Base-by-base conservation (phyloP, 371 early-diverging fungal genomes). In the Lichtheimia ornata region DNA sequence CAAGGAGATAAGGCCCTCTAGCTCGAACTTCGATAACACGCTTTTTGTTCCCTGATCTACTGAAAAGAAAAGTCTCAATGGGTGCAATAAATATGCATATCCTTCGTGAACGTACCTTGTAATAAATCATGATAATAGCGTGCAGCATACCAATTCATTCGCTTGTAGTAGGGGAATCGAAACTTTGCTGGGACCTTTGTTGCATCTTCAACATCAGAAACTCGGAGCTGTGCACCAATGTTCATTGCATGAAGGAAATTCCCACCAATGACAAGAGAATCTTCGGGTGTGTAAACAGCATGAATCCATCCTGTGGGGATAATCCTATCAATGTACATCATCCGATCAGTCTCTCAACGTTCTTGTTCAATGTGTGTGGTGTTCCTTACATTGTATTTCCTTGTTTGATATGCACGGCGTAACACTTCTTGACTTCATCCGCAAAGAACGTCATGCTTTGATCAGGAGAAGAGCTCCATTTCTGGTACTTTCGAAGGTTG, bases 291-390 rank as follows among this genome's bases (percentile, higher is more conserved):
- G 62, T 86, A 91, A 3, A 96, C 96, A 0, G 95, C 91, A 74
- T 97, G 96, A 57, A 97, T 96, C 97, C 97, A 97, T 18, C 96
- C 97, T 15, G 92, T 84, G 6, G 97, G 97, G 56, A 97, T 95
- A 40, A 95, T 84, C 82, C 94, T 89, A 51, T 51, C 53, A 56
- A 7, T 12, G 53, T 22, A 22, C 2, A 52, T 35, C 2, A n/a
- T n/a, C 28, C 14, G 20, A 13, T n/a, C 49, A 60, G 49, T n/a
- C 5, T 0, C 35, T 14, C 20, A 9, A 35, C 80, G 76, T 35
- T 9, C 5, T 35, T 35, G 35, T 35, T 35, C 11, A 35, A 35
- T 35, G 11, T 0, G 1, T 35, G 2, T 11, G 22, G 22, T 11
- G 9, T 35, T 11, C 9, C 35, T 35, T 85, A 90, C 89, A 89